Evolutionary conservation across 768 basidiomycete genomes (phyloP), one percentile per base, ranked within the genome.

Genomic region (Termitomyces sp.): DNA sequence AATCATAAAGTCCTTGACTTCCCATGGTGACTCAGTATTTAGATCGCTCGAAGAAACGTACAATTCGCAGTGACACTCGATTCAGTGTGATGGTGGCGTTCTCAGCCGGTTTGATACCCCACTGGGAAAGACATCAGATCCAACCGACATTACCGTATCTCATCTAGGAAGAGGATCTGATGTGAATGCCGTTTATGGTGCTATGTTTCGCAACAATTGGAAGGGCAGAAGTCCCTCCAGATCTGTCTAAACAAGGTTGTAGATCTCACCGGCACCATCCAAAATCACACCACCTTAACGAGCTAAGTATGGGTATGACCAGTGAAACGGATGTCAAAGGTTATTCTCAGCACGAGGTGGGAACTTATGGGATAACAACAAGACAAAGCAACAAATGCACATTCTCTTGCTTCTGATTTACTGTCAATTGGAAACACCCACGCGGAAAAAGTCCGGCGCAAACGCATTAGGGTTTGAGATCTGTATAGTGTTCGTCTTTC

Each of bases 401-500:
- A 54, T 59, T 54, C 36, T 22, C 41, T 51, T 40, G 14, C n/a
- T 38, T 24, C 24, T 52, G 50, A n/a, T 36, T 22, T 49, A 20
- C 50, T 36, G 26, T 56, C 54, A 64, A 22, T 65, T 59, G 68
- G 50, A 69, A 11, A 79, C 72, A 0, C 77, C 77, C 38, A 79
- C 61, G 33, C 75, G 70, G 59, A 67, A 74, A 52, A 77, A 73
- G 64, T 78, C 78, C 2, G 78, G 77, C 40, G 78, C 62, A 54
- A 65, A 78, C 0, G 69, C 78, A 36, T 50, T 64, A 4, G 78
- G 75, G 59, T 79, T 79, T n/a, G 76, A 74, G 24, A 79, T 72
- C 53, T 71, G 66, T 32, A 79, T 70, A 0, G 73, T 77, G 64
- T 80, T 79, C 13, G 68, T 75, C 60, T 73, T 73, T 16, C 78